These are phyloP conservation scores for Styphnolobium japonicum DNA, from an alignment of 306 rosid genomes.

Conservation along the genomic window DNA sequence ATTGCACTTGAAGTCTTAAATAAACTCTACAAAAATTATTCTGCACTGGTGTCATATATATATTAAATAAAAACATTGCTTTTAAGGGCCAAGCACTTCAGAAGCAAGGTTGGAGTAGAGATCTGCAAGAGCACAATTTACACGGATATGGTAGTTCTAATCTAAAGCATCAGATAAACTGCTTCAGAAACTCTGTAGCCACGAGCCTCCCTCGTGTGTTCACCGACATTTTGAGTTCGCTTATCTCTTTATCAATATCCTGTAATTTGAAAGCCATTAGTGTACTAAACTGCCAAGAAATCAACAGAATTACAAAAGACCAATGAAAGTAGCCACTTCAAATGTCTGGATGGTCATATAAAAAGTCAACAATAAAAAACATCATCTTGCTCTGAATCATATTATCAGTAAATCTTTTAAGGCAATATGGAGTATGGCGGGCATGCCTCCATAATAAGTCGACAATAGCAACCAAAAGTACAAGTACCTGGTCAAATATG, in stretches of 20 bases:
- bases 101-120: constrained; percentile 9
- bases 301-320: not conserved
- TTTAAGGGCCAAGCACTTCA: not conserved
- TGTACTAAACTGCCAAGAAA: not conserved
- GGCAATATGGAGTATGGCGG: not conserved
- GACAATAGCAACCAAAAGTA: not conserved
- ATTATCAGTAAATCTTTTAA: not conserved
- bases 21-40: constrained; percentile 21
- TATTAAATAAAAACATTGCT: not conserved
- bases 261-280: constrained; percentile 34
- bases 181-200: constrained; percentile 95
- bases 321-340: not conserved
- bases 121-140: constrained; percentile 32
- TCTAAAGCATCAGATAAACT: constrained; percentile 58
- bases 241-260: constrained; percentile 95
- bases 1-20: too few relatives aligned
- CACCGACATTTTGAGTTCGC: constrained; percentile 93
- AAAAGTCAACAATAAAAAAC: not conserved
- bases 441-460: not conserved
- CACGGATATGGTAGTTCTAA: constrained; percentile 20
- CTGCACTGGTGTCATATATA: not conserved
- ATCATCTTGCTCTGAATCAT: not conserved
- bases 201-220: constrained; percentile 98
- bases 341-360: not conserved
- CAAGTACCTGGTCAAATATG: not conserved